Conservation (phyloP, 768 basidiomycete genomes). For the Ephemerocybe angulata region DNA sequence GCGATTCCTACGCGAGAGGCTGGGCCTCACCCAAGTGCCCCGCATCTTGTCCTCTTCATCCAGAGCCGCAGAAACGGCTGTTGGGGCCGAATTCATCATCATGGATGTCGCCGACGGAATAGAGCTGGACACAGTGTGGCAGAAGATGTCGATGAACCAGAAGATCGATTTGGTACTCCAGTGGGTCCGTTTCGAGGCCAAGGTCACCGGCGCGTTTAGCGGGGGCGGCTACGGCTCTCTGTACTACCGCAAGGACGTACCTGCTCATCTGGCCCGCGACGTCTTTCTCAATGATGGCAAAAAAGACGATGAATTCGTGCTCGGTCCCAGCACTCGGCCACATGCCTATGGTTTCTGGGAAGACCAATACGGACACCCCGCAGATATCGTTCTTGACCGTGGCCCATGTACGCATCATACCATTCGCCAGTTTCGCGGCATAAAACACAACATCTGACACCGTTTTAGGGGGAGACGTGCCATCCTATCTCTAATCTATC, state of each 20-base stretch:
- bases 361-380: background rate
- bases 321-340: conserved; percentile 4
- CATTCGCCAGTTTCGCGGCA: background rate
- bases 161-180: conserved; percentile 1
- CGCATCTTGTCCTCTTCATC: conserved; percentile 11
- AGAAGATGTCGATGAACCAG: conserved; percentile 5
- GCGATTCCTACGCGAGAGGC: conserved; percentile 6
- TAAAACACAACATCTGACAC: conserved; percentile 2
- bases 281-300: background rate
- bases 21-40: conserved; percentile 9
- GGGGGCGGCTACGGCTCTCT: conserved; percentile 9
- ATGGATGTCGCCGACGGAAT: conserved; percentile 13
- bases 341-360: conserved; percentile 4
- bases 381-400: conserved; percentile 8
- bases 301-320: conserved; percentile 1
- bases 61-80: conserved; percentile 2
- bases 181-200: conserved; percentile 5
- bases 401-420: conserved; percentile 13
- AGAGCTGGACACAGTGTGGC: conserved; percentile 9
- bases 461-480: conserved; percentile 12
- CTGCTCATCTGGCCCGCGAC: background rate
- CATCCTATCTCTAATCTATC: conserved; percentile 11
- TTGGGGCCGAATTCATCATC: conserved; percentile 12
- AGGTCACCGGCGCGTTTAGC: background rate
- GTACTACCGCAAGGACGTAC: conserved; percentile 11